phyloP scores from a whole-genome alignment of 164 flowering plant genomes.

The Sextonia rubra region DNA sequence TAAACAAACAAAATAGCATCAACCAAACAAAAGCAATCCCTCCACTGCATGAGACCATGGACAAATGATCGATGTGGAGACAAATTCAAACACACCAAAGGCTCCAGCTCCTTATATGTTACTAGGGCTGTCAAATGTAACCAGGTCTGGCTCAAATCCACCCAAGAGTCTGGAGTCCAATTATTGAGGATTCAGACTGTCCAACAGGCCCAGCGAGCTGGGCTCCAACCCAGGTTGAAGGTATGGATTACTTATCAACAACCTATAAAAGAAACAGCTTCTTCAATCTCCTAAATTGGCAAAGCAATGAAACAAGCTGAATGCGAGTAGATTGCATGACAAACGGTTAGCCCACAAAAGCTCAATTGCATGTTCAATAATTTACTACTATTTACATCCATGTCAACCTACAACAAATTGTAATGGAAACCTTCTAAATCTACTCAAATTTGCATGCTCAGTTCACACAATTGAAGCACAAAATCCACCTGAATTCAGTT shows the following conservation, averaged over 20 bases:
- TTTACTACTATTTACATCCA: slow-evolving; percentile 13
- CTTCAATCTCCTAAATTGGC: slow-evolving; percentile 28
- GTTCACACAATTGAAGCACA: slow-evolving; percentile 31
- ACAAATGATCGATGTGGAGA: no score
- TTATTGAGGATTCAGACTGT: no score
- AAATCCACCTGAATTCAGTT: slow-evolving; percentile 31
- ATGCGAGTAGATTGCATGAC: slow-evolving; percentile 34
- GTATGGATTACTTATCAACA: background rate
- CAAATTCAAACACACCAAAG: no score
- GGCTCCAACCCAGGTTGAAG: no score
- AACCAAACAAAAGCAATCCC: no score
- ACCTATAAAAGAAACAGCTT: slow-evolving; percentile 34
- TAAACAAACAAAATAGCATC: no score
- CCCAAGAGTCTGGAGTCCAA: no score
- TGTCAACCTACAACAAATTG: slow-evolving; percentile 19
- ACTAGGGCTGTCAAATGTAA: no score
- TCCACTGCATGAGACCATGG: no score
- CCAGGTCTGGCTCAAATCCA: no score
- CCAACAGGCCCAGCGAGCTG: no score
- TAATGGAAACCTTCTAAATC: slow-evolving; percentile 29
- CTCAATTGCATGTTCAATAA: slow-evolving; percentile 24
- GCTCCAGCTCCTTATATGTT: no score
- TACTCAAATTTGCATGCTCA: slow-evolving; percentile 25
- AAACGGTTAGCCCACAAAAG: slow-evolving; percentile 29
- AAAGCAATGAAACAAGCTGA: slow-evolving; percentile 30